Conservation (phyloP, 108 stramenopile species). For the Pseudonitzschia pungens region DNA sequence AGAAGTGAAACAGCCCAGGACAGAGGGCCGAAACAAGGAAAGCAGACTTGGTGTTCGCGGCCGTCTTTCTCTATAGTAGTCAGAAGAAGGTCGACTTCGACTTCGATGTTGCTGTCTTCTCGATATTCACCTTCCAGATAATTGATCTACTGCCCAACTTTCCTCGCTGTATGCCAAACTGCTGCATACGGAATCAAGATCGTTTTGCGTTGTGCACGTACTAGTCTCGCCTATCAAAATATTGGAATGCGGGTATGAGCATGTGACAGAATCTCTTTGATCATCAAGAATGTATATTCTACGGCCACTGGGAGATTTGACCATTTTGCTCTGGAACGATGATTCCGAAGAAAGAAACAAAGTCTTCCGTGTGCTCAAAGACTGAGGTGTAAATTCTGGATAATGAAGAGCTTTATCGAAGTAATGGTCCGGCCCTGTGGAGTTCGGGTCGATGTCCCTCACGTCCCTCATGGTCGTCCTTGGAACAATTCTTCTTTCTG, state of each 20-base stretch:
- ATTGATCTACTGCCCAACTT: neutral
- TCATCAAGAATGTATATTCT: neutral
- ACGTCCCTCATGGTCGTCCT: slow-evolving; percentile 4
- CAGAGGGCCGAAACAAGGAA: neutral
- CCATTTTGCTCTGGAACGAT: neutral
- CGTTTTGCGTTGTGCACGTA: slow-evolving; percentile 1
- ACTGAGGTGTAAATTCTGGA: neutral
- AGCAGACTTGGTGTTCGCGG: neutral
- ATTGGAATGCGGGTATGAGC: neutral
- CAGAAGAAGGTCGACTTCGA: neutral
- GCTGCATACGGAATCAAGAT: slow-evolving; percentile 12
- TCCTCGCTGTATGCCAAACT: slow-evolving; percentile 31
- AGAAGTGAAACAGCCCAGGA: neutral
- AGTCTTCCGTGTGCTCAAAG: neutral
- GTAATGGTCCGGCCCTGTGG: neutral
- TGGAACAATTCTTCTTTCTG: neutral
- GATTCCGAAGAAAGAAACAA: neutral
- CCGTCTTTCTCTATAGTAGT: neutral
- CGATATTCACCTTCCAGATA: neutral
- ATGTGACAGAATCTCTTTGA: neutral
- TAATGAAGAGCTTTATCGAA: slow-evolving; percentile 13
- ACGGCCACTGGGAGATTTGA: neutral
- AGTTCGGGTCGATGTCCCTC: neutral
- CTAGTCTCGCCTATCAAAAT: neutral
- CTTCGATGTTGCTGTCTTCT: neutral